Percentiles rank a stretch among this genome's conserved stretches.
These are phyloP conservation scores for Volvox reticuliferus DNA, from an alignment of 139 green algal genomes.

Conservation along the genomic window DNA sequence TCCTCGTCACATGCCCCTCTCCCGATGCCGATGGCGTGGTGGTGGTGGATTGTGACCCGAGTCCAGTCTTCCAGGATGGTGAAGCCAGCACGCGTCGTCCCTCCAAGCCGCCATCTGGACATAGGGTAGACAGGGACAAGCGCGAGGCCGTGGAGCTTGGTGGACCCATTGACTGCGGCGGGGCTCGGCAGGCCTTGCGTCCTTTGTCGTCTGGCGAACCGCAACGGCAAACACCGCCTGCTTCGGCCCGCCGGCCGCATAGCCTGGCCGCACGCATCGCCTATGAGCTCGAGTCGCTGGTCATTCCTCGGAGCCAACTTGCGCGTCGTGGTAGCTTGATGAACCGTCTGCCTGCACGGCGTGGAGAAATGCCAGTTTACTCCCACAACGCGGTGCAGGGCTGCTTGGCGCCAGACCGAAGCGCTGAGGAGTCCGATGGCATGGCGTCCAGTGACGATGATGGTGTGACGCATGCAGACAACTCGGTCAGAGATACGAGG, in stretches of 20 bases:
- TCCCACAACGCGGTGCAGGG: no score
- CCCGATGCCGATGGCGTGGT: no score
- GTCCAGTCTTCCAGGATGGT: background rate
- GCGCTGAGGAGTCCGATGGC: background rate
- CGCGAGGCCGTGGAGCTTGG: background rate
- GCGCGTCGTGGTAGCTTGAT: background rate
- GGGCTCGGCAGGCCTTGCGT: background rate
- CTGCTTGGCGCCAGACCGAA: background rate
- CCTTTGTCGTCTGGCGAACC: background rate
- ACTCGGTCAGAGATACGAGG: background rate
- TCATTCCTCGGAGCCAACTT: background rate
- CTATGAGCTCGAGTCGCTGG: background rate
- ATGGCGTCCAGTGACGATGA: background rate
- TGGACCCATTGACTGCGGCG: no score
- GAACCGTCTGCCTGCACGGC: background rate
- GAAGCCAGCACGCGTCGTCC: background rate
- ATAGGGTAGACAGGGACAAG: background rate
- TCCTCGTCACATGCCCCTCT: background rate
- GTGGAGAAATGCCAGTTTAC: background rate
- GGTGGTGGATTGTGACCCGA: background rate
- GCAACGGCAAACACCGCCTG: background rate
- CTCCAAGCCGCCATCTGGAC: no score
- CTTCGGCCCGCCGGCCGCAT: background rate
- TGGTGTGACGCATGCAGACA: background rate
- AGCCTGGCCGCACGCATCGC: background rate